Base-by-base conservation (phyloP, 2,329 filamentous ascomycete genomes). In the Coniochaeta ligniaria region DNA sequence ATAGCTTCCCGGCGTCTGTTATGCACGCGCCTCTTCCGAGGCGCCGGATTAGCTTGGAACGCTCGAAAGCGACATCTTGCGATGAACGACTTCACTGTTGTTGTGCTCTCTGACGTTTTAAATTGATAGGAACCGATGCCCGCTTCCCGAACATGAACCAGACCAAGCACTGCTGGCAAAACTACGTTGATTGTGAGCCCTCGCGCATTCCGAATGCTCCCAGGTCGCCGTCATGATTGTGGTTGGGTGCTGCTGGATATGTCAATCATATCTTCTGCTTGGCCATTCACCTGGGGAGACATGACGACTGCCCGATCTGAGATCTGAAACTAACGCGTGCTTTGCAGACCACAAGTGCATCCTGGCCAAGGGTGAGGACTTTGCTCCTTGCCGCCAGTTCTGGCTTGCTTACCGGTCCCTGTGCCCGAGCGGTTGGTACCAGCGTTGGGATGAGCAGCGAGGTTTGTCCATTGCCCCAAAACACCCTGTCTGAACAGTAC, bases 121-220 rank as follows among this genome's bases (percentile, higher is more conserved):
- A 26, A 50, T 60, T n/a, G 66, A 72, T 57, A 97, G 95, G 95
- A 84, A 96, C 96, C 83, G 95, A 99, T 78, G 95, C 95, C 79
- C 94, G 95, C 78, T 99, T 98, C 83, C 95, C 95, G 74, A 96
- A 99, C 85, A 83, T 87, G 84, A 99, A 99, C 84, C 91, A 95
- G 83, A 90, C 93, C 81, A 97, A 97, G 90, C 93, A 99, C 87
- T 99, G 95, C 91, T 99, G 95, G 95, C 96, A 99, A 80, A 99
- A 99, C 87, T 99, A 99, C 82, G 95, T 99, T 83, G 95, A 99
- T 80, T 98, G 56, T 58, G 22, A 58, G 56, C 35, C 2, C 17
- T 52, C 17, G 12, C 47, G 3, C 2, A 6, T n/a, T 52, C 47
- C 47, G 14, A 17, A 17, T 17, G 22, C 26, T 52, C 22, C 24